Base-by-base conservation (phyloP, 2,329 filamentous ascomycete species). In the Colletotrichum euphorbiae region DNA sequence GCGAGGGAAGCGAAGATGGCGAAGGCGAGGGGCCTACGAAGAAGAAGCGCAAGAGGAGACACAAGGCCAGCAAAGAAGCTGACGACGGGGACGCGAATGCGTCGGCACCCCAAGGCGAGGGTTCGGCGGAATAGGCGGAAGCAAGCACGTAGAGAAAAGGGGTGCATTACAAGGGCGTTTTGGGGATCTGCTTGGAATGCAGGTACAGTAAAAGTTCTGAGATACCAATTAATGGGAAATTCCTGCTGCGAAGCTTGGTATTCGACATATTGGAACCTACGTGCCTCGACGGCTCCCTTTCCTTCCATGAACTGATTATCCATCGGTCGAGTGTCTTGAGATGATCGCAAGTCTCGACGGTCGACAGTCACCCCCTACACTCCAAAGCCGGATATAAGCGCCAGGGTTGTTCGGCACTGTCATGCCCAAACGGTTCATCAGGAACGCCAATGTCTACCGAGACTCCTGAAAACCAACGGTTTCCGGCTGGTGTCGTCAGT, bases 31-130 rank as follows among this genome's bases (percentile, higher is more conserved):
- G 72, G 19, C 69, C 72, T 17, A 67, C 71, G 43, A 82, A 82
- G 69, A 74, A 75, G 68, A 82, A 79, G 72, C 74, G 77, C 42
- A 80, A 77, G 69, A 72, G 78, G 70, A 79, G 79, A 72, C 74
- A 74, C 51, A 80, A 79, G 69, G 67, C 72, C 19, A 74, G 72
- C 69, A 57, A 67, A 71, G 50, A 67, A 71, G 50, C 73, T 72
- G 59, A 28, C 24, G 24, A 28, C 24, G 28, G 6, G 28, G 28
- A 28, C 7, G 36, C 54, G 77, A 54, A 76, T 77, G 71, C 73
- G 76, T 59, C 73, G 74, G 46, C 59, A 19, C 62, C 61, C 60
- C 73, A 70, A 45, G 64, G 70, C 13, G 62, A 65, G 5, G 66
- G 51, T 2, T 52, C 72, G 31, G 72, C 51, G 3, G 66, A 71